Evolutionary conservation across 2,329 filamentous ascomycete genomes (phyloP).

Genomic region (Balansia obtecta): DNA sequence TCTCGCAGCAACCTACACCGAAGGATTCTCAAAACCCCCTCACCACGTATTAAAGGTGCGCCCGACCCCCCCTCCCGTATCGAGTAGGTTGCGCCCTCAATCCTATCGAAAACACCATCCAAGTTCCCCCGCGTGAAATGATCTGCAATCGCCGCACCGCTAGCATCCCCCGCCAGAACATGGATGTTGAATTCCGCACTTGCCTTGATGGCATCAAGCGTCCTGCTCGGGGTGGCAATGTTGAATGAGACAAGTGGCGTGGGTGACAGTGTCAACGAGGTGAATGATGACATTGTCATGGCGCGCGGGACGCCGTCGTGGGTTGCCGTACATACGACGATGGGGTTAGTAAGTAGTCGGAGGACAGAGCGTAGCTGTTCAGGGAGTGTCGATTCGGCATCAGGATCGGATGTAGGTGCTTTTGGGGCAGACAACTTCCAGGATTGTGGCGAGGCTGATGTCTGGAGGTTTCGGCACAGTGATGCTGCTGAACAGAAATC

Average conservation of each 20-base stretch:
- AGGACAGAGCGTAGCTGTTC: constrained; percentile 40
- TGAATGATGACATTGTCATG: constrained; percentile 50
- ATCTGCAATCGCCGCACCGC: constrained; percentile 37
- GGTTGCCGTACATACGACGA: constrained; percentile 42
- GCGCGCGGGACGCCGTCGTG: constrained; percentile 26
- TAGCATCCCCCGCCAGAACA: constrained; percentile 33
- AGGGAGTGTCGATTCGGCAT: constrained; percentile 21
- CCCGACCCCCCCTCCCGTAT: constrained; percentile 9
- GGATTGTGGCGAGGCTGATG: constrained; percentile 8
- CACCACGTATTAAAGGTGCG: constrained; percentile 32
- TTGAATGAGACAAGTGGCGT: constrained; percentile 44
- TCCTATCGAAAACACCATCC: constrained; percentile 23
- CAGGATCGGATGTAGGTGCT: constrained; percentile 24
- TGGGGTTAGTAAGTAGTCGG: constrained; percentile 40
- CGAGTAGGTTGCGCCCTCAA: constrained; percentile 1
- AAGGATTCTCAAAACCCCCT: constrained; percentile 40
- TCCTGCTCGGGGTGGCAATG: constrained; percentile 42
- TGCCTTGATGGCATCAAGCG: constrained; percentile 35
- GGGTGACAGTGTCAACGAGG: constrained; percentile 39
- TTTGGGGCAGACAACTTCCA: constrained; percentile 20
- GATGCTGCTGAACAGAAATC: background rate
- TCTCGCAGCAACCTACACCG: constrained; percentile 29
- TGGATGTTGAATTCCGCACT: constrained; percentile 41
- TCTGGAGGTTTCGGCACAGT: constrained; percentile 5
- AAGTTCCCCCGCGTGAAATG: constrained; percentile 39